phyloP scores from a whole-genome alignment of 163 green algal genomes.

The Scenedesmus sp. region DNA sequence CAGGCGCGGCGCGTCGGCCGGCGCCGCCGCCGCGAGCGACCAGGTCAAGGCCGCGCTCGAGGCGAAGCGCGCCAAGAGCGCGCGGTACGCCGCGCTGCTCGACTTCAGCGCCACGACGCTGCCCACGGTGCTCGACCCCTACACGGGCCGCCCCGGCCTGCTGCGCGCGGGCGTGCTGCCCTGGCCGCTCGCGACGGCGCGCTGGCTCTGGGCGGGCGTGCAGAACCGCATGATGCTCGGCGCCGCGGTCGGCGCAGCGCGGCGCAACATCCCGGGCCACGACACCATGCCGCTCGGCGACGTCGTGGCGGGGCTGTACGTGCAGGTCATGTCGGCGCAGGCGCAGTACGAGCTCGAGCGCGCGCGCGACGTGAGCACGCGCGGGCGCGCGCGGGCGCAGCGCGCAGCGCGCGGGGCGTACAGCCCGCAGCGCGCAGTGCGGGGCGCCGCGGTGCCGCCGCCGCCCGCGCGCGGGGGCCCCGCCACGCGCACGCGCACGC shows the following conservation, averaged over 20 bases:
- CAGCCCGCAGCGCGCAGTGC: too few relatives aligned
- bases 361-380: slow-evolving; percentile 24
- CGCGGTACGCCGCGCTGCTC: too few relatives aligned
- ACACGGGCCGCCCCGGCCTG: neutral
- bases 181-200: neutral
- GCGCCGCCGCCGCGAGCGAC: too few relatives aligned
- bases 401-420: too few relatives aligned
- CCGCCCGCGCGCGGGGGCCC: too few relatives aligned
- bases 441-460: too few relatives aligned
- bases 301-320: slow-evolving; percentile 33
- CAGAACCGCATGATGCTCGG: too few relatives aligned
- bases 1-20: too few relatives aligned
- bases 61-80: neutral
- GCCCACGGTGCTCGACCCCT: neutral
- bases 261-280: slow-evolving; percentile 30
- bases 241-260: neutral
- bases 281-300: slow-evolving; percentile 1
- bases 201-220: neutral
- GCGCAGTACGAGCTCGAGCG: slow-evolving; percentile 25
- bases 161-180: neutral
- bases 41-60: too few relatives aligned
- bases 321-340: slow-evolving; percentile 37
- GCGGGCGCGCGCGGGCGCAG: too few relatives aligned
- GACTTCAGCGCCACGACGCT: neutral
- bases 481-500: too few relatives aligned